Base-by-base conservation (phyloP, 2,329 filamentous ascomycete genomes). In the Neofusicoccum ribis region DNA sequence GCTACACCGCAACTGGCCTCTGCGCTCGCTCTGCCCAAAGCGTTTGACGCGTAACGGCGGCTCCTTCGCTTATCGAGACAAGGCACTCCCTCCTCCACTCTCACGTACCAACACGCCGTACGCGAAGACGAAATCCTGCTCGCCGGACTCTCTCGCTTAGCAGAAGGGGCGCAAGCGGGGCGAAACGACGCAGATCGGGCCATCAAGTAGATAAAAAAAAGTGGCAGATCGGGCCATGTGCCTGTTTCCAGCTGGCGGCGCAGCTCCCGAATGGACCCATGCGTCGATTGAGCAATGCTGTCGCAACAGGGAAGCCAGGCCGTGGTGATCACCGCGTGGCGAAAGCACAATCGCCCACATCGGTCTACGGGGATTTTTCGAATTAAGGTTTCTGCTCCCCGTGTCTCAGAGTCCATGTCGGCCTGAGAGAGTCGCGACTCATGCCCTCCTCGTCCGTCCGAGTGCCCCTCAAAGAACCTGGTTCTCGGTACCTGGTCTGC, bases 61-160 rank as follows among this genome's bases (percentile, higher is more conserved):
- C 23, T 47, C 56, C 56, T 60, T 60, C 56, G 56, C 56, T 60
- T 60, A 60, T 60, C 56, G 56, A 60, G 56, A 60, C 56, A 60
- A 47, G 56, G 56, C 43, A 60, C 5, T 36, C 56, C 56, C 31
- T 60, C 43, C 56, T 60, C 56, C 56, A 60, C 56, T 47, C 43
- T 47, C 43, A 47, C n/a, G 41, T 23, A 60, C 56, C 56, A 59
- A 11, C 43, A 47, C 27, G 6, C 34, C 31, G 20, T 60, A 60
- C 56, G 56, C 56, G 56, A 60, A 34, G 17, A 23, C 9, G 27
- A 49, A 36, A 47, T 47, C 56, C 56, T 60, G 56, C 54, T 43
- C 15, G 27, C 15, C 14, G 39, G 5, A 31, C 27, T 23, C 54
- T 37, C 56, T 60, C 56, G 56, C 56, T 60, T 60, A 37, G 17